Evolutionary conservation across 305 asterid genomes (phyloP).

Genomic region (Euphrasia arctica): DNA sequence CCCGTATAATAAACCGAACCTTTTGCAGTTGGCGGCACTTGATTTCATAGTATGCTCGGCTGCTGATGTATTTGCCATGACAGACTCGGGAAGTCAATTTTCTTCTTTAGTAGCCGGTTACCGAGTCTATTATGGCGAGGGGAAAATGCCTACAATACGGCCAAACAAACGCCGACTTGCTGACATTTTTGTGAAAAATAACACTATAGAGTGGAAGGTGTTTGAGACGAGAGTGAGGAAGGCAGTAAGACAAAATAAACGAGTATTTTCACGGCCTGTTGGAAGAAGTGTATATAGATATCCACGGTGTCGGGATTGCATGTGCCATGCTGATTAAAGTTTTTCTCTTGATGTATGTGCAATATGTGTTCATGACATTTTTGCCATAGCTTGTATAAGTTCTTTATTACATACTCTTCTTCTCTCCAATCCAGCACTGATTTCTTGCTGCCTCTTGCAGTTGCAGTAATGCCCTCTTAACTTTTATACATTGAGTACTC

Average conservation of each 20-base stretch:
- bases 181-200: slow-evolving; percentile 81
- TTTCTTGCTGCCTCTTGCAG: slow-evolving; percentile 15
- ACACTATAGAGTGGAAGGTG: slow-evolving; percentile 89
- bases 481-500: slow-evolving; percentile 2
- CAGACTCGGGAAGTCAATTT: slow-evolving; percentile 96
- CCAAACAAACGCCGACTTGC: slow-evolving; percentile 97
- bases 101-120: slow-evolving; percentile 90
- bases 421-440: slow-evolving; percentile 22
- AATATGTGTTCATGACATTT: slow-evolving; percentile 15
- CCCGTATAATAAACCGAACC: background rate
- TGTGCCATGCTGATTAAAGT: slow-evolving; percentile 55
- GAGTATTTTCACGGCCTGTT: slow-evolving; percentile 83
- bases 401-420: slow-evolving; percentile 9
- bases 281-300: slow-evolving; percentile 95
- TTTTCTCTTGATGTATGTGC: slow-evolving; percentile 16
- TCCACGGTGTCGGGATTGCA: slow-evolving; percentile 84
- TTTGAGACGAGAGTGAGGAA: slow-evolving; percentile 89
- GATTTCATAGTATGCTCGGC: slow-evolving; percentile 93
- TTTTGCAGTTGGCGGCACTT: slow-evolving; percentile 87
- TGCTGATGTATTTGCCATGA: slow-evolving; percentile 89
- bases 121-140: slow-evolving; percentile 81
- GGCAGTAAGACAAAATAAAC: slow-evolving; percentile 88
- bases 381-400: slow-evolving; percentile 18
- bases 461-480: slow-evolving; percentile 12
- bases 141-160: slow-evolving; percentile 83